phyloP scores from a whole-genome alignment of 2,329 filamentous ascomycete species.

The Sporothrix curviconia region DNA sequence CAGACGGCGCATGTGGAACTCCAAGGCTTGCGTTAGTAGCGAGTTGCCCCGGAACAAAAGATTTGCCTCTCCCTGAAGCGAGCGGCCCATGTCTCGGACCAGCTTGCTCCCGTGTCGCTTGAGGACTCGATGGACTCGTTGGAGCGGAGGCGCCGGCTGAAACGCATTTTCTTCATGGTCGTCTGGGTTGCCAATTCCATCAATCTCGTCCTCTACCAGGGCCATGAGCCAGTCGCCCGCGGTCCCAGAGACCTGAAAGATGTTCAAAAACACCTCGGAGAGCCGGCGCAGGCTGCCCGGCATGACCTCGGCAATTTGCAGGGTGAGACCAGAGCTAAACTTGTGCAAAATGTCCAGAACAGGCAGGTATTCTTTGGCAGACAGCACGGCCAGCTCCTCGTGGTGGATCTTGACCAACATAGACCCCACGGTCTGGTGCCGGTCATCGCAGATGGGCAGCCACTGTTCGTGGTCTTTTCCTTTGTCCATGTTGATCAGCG shows the following conservation, averaged over 20 bases:
- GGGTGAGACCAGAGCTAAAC: conserved; percentile 75
- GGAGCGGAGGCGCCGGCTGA: conserved; percentile 63
- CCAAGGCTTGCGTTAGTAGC: conserved; percentile 83
- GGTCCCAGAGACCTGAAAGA: conserved; percentile 85
- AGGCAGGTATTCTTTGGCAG: conserved; percentile 76
- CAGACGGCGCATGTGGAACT: conserved; percentile 90
- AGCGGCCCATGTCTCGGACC: conserved; percentile 71
- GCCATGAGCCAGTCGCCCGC: conserved; percentile 87
- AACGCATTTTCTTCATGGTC: conserved; percentile 65
- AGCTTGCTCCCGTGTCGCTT: conserved; percentile 63
- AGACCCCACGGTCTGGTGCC: conserved; percentile 69
- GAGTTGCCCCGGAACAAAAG: conserved; percentile 93
- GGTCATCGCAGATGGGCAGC: conserved; percentile 74
- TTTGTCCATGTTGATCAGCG: conserved; percentile 69
- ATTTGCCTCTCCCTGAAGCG: conserved; percentile 81
- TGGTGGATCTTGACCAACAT: conserved; percentile 77
- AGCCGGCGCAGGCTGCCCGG: conserved; percentile 72
- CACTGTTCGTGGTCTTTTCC: conserved; percentile 79
- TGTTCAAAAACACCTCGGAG: conserved; percentile 82
- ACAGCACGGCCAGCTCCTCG: conserved; percentile 83
- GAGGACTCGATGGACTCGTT: conserved; percentile 59
- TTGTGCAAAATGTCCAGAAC: conserved; percentile 78
- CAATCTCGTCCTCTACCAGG: conserved; percentile 93
- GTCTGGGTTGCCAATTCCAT: conserved; percentile 81
- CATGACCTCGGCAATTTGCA: conserved; percentile 74